A percentile compares a stretch with the other conserved stretches of the same genome.
phyloP scores from a whole-genome alignment of 805 yeast genomes.

The Teunomyces tritomae region DNA sequence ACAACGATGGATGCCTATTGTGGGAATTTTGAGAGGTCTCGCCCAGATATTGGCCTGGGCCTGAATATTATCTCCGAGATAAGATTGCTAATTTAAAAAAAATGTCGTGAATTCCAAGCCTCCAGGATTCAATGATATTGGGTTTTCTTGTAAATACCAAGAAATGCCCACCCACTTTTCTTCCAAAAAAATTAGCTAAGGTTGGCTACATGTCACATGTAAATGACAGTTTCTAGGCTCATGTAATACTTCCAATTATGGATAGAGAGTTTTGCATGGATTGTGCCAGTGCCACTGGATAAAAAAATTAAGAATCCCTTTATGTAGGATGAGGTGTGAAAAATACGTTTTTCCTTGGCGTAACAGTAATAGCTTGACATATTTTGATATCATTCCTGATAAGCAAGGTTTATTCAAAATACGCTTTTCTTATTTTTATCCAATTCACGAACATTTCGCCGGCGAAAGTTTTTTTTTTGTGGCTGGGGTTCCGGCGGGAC shows the following conservation, averaged over 20 bases:
- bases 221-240: neutral
- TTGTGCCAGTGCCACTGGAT: neutral
- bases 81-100: neutral
- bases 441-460: neutral
- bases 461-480: neutral
- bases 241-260: neutral
- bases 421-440: neutral
- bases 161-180: neutral
- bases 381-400: constrained; percentile 4
- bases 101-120: neutral
- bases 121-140: neutral
- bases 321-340: neutral
- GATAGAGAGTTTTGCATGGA: neutral
- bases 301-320: neutral
- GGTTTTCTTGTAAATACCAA: neutral
- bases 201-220: neutral
- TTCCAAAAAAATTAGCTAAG: neutral
- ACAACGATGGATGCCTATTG: neutral
- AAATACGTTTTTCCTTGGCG: neutral
- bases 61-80: neutral
- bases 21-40: neutral
- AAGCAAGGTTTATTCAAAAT: neutral
- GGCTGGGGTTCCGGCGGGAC: neutral
- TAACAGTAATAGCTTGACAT: constrained; percentile 1
- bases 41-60: neutral